Evolutionary conservation across 106 monocot species (phyloP), one percentile per base, ranked within the genome.

Genomic region (Ottelia alismoides): DNA sequence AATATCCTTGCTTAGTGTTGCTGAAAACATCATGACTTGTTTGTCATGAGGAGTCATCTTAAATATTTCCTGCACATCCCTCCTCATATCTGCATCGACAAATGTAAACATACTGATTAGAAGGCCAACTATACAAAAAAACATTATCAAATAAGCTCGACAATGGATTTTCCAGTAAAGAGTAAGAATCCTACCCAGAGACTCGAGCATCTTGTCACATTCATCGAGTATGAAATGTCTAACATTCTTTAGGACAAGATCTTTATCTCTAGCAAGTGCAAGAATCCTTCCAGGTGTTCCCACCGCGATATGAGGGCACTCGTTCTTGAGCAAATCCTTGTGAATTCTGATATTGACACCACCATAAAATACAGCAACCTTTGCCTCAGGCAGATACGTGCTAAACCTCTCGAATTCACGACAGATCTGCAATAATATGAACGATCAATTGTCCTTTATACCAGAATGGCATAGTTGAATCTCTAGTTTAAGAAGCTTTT

Each of bases 21-120:
- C 98, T 53, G 98, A 99, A 73, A 99, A 99, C 98, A 99, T 99
- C 98, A 99, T 99, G 25, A 99, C 98, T 61, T 99, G 98, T 63
- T 99, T 99, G 32, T 99, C 98, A 74, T 99, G 98, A 47, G 98
- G 98, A 66, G 98, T 99, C 90, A 90, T 99, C 79, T 99, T 90
- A 58, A 99, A 99, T 19, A 99, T 99, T 70, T 99, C 90, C 71
- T 99, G 98, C 2, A 99, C 98, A 73, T 99, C 98, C 59, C 80
- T 89, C 25, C 98, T 77, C 98, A 99, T 99, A 53, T 99, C 98
- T 99, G 70, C 58, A 89, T 21, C 51, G 57, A 69, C 10, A 32
- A 21, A 58, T 43, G n/a, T n/a, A 43, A 43, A 43, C 40, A 43
- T 43, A 43, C 40, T 43, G 6, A 43, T 16, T 7, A 43, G 40